phyloP scores from a whole-genome alignment of 176 grass and related monocot species.

The Oryza coarctata region DNA sequence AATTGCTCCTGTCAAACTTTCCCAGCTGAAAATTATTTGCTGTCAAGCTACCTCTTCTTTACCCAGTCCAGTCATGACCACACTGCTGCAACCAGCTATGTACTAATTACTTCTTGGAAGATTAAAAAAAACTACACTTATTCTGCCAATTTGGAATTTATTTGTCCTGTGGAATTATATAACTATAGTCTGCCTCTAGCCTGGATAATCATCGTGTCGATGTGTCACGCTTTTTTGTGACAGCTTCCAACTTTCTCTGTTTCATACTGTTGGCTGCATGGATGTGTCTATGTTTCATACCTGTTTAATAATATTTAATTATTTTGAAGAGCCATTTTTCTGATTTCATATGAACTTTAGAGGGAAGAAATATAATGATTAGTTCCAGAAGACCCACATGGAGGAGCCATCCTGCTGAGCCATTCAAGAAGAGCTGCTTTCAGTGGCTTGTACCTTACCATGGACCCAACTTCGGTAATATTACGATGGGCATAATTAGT shows the following conservation, averaged over 20 bases:
- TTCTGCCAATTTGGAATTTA: background rate
- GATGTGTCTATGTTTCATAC: too few relatives aligned
- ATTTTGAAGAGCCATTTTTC: background rate
- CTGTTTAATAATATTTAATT: background rate
- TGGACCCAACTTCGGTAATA: background rate
- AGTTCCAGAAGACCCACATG: too few relatives aligned
- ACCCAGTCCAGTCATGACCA: conserved; percentile 24
- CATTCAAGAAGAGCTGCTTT: background rate
- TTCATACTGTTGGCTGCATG: background rate
- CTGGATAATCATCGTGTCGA: conserved; percentile 14
- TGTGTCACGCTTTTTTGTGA: background rate
- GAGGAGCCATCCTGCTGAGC: background rate
- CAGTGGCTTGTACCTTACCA: background rate
- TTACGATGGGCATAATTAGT: background rate
- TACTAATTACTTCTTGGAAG: background rate
- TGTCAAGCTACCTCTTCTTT: conserved; percentile 38
- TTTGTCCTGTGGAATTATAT: conserved; percentile 4
- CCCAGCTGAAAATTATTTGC: conserved; percentile 9
- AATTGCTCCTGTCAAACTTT: conserved; percentile 15
- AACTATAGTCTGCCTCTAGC: background rate
- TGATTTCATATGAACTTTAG: background rate
- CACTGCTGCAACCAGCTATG: background rate
- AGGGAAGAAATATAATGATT: background rate
- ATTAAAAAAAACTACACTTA: background rate
- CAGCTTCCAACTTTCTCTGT: conserved; percentile 4